Evolutionary conservation across 2,329 filamentous ascomycete species (phyloP).

Genomic region (Verticillium nonalfalfae): DNA sequence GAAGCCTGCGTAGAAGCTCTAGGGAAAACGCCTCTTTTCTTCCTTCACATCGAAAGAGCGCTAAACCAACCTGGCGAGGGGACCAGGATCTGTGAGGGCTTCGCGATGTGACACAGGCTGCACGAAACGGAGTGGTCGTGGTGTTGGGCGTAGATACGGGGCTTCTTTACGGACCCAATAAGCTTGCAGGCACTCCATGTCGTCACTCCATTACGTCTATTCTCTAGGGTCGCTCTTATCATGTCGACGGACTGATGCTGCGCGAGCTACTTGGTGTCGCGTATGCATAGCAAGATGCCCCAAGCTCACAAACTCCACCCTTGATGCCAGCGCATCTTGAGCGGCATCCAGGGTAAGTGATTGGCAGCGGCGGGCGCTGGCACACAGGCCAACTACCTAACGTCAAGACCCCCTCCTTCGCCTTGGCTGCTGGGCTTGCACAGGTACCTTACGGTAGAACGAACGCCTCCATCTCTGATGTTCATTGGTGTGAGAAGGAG

Average conservation of each 20-base stretch:
- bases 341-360: neutral
- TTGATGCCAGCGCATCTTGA: neutral
- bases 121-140: neutral
- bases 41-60: neutral
- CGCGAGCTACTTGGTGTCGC: neutral
- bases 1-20: constrained; percentile 10
- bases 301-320: neutral
- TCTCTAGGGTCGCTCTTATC: neutral
- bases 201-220: neutral
- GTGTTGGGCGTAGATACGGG: neutral
- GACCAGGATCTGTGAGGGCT: neutral
- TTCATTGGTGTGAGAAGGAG: neutral
- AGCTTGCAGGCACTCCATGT: neutral
- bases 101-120: neutral
- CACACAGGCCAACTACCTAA: neutral
- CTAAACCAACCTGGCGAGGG: neutral
- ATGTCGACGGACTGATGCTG: neutral
- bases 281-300: neutral
- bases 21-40: neutral
- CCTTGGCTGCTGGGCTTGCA: neutral
- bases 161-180: neutral
- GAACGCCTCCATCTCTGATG: neutral
- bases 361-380: neutral
- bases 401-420: neutral
- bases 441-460: neutral